A percentile compares a stretch with the other conserved stretches of the same genome.
These are phyloP conservation scores for Coemansia sp. DNA, from an alignment of 192 early-diverging fungal species.

Conservation along the genomic window DNA sequence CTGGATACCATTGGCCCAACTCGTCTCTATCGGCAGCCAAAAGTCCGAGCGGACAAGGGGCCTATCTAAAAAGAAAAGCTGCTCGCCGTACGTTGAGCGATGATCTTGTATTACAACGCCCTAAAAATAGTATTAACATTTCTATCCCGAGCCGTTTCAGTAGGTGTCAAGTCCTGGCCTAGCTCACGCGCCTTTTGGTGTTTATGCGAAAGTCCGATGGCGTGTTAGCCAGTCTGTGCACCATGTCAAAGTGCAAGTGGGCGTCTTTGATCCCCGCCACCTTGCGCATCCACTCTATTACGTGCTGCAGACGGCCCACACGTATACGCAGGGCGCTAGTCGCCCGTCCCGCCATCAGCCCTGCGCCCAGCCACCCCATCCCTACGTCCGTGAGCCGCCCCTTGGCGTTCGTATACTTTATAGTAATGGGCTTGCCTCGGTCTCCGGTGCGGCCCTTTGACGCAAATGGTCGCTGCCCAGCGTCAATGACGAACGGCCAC, in stretches of 20 bases:
- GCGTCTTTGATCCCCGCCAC: conserved; percentile 13
- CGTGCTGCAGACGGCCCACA: conserved; percentile 5
- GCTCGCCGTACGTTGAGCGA: neutral
- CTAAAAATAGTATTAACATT: neutral
- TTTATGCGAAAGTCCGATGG: conserved; percentile 16
- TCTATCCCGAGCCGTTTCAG: too few species aligned
- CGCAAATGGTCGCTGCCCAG: neutral
- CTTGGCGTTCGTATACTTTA: neutral
- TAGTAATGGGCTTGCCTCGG: conserved; percentile 2
- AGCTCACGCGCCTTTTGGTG: neutral
- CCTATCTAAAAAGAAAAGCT: neutral
- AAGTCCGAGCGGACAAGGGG: neutral
- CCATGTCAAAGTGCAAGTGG: conserved; percentile 17
- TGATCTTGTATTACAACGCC: neutral
- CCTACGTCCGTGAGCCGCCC: conserved; percentile 2
- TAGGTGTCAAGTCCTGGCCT: neutral
- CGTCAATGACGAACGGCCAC: conserved; percentile 22
- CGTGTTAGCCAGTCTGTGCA: conserved; percentile 23
- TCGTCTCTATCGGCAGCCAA: neutral
- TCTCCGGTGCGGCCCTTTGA: neutral
- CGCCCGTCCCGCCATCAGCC: conserved; percentile 7
- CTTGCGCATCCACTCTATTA: conserved; percentile 22
- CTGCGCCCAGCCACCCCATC: conserved; percentile 19
- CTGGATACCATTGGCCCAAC: neutral
- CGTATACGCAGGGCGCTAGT: neutral